Base-by-base conservation (phyloP, 176 grass and related monocot genomes). In the Avena insularis region DNA sequence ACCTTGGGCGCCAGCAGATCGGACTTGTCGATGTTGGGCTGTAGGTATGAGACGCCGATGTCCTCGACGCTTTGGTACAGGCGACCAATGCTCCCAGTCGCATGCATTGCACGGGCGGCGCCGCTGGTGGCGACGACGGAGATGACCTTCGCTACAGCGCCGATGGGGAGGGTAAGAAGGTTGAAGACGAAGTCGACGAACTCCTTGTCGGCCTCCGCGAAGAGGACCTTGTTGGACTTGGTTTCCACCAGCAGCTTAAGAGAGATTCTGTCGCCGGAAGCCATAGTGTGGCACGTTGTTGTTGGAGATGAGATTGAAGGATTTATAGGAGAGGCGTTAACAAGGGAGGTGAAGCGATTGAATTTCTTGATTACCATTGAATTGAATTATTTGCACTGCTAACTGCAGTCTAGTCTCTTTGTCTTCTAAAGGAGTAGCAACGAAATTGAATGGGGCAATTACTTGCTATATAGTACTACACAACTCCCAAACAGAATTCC, bases 131-230 rank as follows among this genome's bases (percentile, higher is more conserved):
- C 53, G 4, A 9, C 14, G 15, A 2, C 80, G 0, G 73, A 35
- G 43, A 93, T 60, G 47, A 93, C 74, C 48, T 86, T 91, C 0
- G 53, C 79, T 0, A 91, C 47, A 49, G 79, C 38, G 53, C 92
- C 86, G 9, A 91, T 15, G 1, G 92, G 92, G 0, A 93, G 86
- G 0, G 33, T 78, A 0, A 93, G 67, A 0, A 93, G 51, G 73
- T 69, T 67, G 81, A 93, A 90, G 2, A 90, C 12, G 73, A 91
- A 91, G 78, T 88, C 92, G 0, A 86, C 89, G 29, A 93, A 84
- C 59, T 91, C 89, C 35, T 91, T 88, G 0, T 60, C 81, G 0
- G 86, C 86, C 15, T 91, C 90, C 0, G 89, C 81, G 16, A 87
- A 87, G 1, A 87, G 67, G 12, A 91, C 85, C 17, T 73, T 79